Percentiles rank a stretch among this genome's conserved stretches.
These are phyloP conservation scores for Solanum etuberosum DNA, from an alignment of 257 asterid genomes.

Conservation along the genomic window DNA sequence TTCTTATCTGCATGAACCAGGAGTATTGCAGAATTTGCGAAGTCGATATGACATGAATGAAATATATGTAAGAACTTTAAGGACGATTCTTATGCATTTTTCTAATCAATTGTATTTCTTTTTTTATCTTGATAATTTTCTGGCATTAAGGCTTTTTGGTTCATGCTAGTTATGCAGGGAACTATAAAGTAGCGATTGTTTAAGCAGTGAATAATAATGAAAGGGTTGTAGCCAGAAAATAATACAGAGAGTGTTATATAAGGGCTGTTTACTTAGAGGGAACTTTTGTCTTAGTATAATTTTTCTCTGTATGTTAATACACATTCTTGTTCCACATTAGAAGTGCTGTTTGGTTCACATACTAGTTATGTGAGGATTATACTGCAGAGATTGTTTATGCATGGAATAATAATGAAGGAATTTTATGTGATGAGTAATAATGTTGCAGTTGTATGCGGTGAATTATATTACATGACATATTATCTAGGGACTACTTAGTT, in stretches of 20 bases:
- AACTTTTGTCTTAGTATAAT: neutral
- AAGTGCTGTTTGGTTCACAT: neutral
- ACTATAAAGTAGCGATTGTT: neutral
- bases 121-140: neutral
- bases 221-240: neutral
- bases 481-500: neutral
- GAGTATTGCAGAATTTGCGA: conserved; percentile 68
- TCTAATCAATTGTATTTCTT: neutral
- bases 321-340: neutral
- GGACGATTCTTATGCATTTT: neutral
- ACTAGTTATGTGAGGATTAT: neutral
- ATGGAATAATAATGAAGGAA: neutral
- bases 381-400: neutral
- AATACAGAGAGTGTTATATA: neutral
- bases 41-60: conserved; percentile 61
- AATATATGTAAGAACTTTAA: conserved; percentile 54
- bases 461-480: neutral
- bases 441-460: neutral
- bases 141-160: neutral
- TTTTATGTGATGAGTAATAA: neutral
- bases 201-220: neutral
- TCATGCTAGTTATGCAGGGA: neutral
- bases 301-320: neutral
- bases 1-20: conserved; percentile 89
- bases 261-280: neutral